Conservation (phyloP, 495 filamentous ascomycete genomes). For the Annulohypoxylon maeteangense region DNA sequence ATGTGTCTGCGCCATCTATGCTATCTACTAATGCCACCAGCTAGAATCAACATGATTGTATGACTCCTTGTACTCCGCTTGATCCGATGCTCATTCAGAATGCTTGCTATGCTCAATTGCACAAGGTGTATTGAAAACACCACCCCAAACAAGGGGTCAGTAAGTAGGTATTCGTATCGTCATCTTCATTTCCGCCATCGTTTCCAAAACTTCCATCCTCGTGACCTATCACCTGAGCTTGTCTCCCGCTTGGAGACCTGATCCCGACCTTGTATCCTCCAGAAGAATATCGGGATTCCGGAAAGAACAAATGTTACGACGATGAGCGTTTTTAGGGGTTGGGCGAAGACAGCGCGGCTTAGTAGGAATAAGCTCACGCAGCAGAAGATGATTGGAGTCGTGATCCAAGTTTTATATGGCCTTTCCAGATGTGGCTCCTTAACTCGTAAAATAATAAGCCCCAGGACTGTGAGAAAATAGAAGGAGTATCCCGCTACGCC, state of each 20-base stretch:
- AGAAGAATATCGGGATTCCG: conserved; percentile 89
- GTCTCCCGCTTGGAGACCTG: conserved; percentile 52
- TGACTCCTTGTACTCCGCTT: conserved; percentile 32
- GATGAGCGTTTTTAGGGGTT: conserved; percentile 87
- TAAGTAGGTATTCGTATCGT: conserved; percentile 13
- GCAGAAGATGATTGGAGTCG: conserved; percentile 96
- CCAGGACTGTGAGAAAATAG: conserved; percentile 95
- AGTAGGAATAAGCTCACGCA: conserved; percentile 95
- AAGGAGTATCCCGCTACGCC: conserved; percentile 96
- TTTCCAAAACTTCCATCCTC: conserved; percentile 61
- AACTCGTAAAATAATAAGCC: conserved; percentile 90
- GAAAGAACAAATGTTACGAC: conserved; percentile 85
- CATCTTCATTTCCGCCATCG: conserved; percentile 46
- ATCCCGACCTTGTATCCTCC: conserved; percentile 74
- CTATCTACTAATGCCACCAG: conserved; percentile 28
- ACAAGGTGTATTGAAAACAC: conserved; percentile 29
- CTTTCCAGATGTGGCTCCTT: conserved; percentile 86
- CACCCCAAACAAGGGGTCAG: conserved; percentile 6
- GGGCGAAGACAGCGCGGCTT: conserved; percentile 84
- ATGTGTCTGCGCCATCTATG: conserved; percentile 10
- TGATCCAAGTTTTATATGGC: conserved; percentile 95
- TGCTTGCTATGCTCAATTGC: conserved; percentile 37
- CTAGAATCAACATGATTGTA: conserved; percentile 23
- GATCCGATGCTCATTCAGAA: conserved; percentile 34
- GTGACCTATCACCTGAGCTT: conserved; percentile 26